Conservation (phyloP, 2,329 filamentous ascomycete species). For the Coniochaeta pulveracea region DNA sequence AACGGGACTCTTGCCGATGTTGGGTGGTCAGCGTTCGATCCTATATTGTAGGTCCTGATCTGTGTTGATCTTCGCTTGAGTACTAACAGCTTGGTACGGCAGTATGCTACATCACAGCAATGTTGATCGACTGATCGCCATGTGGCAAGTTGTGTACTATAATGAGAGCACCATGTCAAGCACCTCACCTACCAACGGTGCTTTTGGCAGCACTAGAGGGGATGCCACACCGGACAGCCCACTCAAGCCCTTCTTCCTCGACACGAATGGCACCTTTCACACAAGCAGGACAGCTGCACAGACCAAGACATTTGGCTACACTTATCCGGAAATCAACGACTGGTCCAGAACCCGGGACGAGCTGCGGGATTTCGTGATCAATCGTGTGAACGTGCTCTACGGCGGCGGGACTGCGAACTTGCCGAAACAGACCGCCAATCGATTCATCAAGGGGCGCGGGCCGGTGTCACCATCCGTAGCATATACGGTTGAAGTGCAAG, state of each 20-base stretch:
- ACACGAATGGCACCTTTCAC: slow-evolving; percentile 24
- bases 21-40: slow-evolving; percentile 31
- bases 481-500: slow-evolving; percentile 23
- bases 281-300: slow-evolving; percentile 23
- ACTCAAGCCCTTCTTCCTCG: slow-evolving; percentile 36
- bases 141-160: slow-evolving; percentile 31
- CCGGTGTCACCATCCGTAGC: not conserved
- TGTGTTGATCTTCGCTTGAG: too few species aligned
- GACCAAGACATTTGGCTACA: slow-evolving; percentile 26
- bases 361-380: slow-evolving; percentile 49
- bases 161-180: slow-evolving; percentile 20
- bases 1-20: slow-evolving; percentile 21
- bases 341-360: slow-evolving; percentile 45
- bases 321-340: slow-evolving; percentile 26
- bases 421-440: not conserved
- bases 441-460: not conserved
- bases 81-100: not conserved
- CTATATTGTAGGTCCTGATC: slow-evolving; percentile 27
- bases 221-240: slow-evolving; percentile 25
- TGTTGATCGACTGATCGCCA: slow-evolving; percentile 46
- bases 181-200: slow-evolving; percentile 14
- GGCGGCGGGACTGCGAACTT: slow-evolving; percentile 5
- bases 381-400: slow-evolving; percentile 46
- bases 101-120: slow-evolving; percentile 44
- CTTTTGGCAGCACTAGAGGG: slow-evolving; percentile 28